Evolutionary conservation across 805 yeast genomes (phyloP), one percentile per base, ranked within the genome.

Genomic region (Nakazawaea ernobii): DNA sequence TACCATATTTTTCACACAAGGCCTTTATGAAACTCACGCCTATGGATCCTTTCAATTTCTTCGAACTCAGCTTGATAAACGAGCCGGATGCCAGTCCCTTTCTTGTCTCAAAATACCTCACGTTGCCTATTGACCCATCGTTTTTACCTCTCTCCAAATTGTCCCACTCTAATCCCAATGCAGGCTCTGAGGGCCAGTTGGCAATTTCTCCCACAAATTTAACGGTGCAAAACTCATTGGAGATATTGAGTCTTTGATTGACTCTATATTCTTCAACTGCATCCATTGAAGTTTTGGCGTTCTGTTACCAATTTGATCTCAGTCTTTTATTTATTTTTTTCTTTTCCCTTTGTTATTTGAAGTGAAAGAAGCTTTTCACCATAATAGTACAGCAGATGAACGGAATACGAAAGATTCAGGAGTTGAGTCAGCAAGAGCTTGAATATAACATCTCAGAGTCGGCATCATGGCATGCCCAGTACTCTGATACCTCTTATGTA

Each of bases 381-480:
- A 3, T 20, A 20, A 20, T 20, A 20, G 24, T 20, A 20, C 24
- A 20, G 5, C 24, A 46, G 26, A 50, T 43, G 41, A 52, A 52
- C 46, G 59, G 58, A 28, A 61, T 66, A 17, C 59, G 57, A 39
- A 56, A 63, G n/a, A 79, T 84, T 24, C 74, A 79, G 53, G 67
- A 68, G 39, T 74, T 86, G 43, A 89, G 81, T 58, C 78, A 81
- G 47, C 71, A 69, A 48, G 97, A 91, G 58, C 69, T 90, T 14
- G 75, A 74, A n/a, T 65, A 66, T 7, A 80, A 82, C 11, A 74
- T 80, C 0, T 63, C 84, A 0, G 71, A 74, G 32, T 65, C 70
- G 4, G 87, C 85, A 0, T 89, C 97, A 6, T 92, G 98, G 98
- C 98, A 92, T 61, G 73, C 79, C 50, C 96, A 91, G 54, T 89